A percentile compares a stretch with the other conserved stretches of the same genome.
phyloP scores from a whole-genome alignment of 2,329 filamentous ascomycete genomes.

The Sordariomycetes sp. region DNA sequence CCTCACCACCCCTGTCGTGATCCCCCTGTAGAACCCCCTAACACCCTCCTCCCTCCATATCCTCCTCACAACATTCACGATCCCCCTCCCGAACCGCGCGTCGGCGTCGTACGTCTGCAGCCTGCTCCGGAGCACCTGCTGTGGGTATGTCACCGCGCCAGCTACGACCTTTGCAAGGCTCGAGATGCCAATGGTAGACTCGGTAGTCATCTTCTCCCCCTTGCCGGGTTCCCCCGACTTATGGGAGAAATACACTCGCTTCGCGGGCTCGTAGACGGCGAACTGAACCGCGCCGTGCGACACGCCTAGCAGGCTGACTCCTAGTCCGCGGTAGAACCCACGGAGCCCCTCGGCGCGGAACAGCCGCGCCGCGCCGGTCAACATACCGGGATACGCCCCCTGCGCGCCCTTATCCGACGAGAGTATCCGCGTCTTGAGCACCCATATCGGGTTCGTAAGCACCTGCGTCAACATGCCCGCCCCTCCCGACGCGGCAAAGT shows the following conservation, averaged over 20 bases:
- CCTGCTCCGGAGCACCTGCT: slow-evolving; percentile 80
- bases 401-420: slow-evolving; percentile 61
- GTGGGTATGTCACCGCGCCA: slow-evolving; percentile 83
- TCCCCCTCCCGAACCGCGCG: slow-evolving; percentile 55
- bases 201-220: slow-evolving; percentile 26
- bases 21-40: slow-evolving; percentile 79
- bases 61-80: slow-evolving; percentile 55
- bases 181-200: slow-evolving; percentile 70
- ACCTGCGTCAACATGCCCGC: slow-evolving; percentile 63
- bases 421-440: slow-evolving; percentile 95
- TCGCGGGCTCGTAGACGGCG: slow-evolving; percentile 73
- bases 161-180: slow-evolving; percentile 76
- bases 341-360: slow-evolving; percentile 55
- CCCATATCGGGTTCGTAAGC: slow-evolving; percentile 93
- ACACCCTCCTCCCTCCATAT: slow-evolving; percentile 71
- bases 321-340: slow-evolving; percentile 81
- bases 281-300: slow-evolving; percentile 92
- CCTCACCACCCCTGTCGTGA: slow-evolving; percentile 77
- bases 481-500: slow-evolving; percentile 64
- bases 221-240: not conserved
- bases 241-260: slow-evolving; percentile 38
- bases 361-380: slow-evolving; percentile 55
- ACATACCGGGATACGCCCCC: slow-evolving; percentile 73
- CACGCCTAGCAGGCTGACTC: slow-evolving; percentile 74
- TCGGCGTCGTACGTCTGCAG: slow-evolving; percentile 83